A percentile compares a stretch with the other conserved stretches of the same genome.
Conservation (phyloP, 352 stramenopile genomes). For the Blastocystis sp. region DNA sequence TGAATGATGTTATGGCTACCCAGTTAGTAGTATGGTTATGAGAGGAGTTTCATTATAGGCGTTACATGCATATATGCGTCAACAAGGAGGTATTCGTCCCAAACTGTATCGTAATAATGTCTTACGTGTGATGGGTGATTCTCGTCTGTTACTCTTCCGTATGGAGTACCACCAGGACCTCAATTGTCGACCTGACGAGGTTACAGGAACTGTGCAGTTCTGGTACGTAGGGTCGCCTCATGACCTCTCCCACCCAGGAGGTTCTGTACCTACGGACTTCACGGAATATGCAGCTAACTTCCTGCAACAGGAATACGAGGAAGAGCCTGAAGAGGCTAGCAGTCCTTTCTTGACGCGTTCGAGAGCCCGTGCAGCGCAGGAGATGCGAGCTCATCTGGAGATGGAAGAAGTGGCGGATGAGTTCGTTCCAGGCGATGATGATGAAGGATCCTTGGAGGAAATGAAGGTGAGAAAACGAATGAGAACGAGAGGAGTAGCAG, state of each 20-base stretch:
- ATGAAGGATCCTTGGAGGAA: background rate
- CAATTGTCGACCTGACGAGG: background rate
- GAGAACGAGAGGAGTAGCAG: background rate
- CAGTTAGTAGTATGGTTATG: background rate
- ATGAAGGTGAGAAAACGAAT: background rate
- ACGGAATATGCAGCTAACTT: constrained; percentile 15
- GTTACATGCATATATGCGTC: background rate
- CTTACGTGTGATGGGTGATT: constrained; percentile 15
- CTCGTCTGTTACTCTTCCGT: background rate
- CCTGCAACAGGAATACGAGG: background rate
- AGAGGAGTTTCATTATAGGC: background rate
- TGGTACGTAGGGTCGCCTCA: constrained; percentile 25
- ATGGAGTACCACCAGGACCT: background rate
- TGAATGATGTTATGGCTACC: background rate
- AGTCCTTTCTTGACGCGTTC: constrained; percentile 44
- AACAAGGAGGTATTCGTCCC: constrained; percentile 1
- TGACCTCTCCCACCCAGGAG: background rate
- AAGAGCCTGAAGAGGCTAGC: constrained; percentile 1
- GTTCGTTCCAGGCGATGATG: background rate
- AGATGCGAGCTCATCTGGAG: background rate
- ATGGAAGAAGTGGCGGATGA: constrained; percentile 12
- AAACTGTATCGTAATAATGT: constrained; percentile 8
- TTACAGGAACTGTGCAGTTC: background rate
- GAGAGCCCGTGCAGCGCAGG: background rate
- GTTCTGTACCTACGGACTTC: background rate